Evolutionary conservation across 2,329 filamentous ascomycete genomes (phyloP).

Genomic region (Didymella pinodella): DNA sequence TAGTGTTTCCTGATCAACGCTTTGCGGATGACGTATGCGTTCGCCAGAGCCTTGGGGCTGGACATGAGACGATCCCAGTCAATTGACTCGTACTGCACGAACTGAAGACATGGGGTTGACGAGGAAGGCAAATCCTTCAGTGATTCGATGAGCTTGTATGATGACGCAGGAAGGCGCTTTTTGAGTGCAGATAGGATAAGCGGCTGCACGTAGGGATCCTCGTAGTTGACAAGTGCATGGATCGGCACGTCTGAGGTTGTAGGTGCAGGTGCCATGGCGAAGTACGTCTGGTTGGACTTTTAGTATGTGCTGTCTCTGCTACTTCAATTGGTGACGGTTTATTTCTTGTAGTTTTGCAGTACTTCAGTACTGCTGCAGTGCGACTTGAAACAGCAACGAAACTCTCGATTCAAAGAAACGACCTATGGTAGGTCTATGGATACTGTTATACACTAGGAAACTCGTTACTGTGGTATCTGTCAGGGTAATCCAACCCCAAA

Average conservation of each 20-base stretch:
- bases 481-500: conserved; percentile 20
- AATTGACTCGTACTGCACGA: conserved; percentile 84
- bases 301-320: not conserved
- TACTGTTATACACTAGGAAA: conserved; percentile 27
- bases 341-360: not conserved
- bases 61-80: conserved; percentile 79
- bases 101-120: conserved; percentile 71
- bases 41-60: conserved; percentile 72
- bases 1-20: conserved; percentile 97
- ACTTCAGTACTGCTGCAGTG: not conserved
- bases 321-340: not conserved
- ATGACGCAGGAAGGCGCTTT: conserved; percentile 63
- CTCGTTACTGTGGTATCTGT: conserved; percentile 26
- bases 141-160: conserved; percentile 64
- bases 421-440: conserved; percentile 17
- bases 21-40: conserved; percentile 95
- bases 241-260: conserved; percentile 48
- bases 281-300: not conserved
- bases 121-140: conserved; percentile 58
- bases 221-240: conserved; percentile 82
- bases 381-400: not conserved
- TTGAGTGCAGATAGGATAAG: conserved; percentile 78
- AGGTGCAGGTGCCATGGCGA: conserved; percentile 22
- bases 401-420: conserved; percentile 13
- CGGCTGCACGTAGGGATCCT: conserved; percentile 87